Evolutionary conservation across 352 stramenopile genomes (phyloP).

Genomic region (Globisporangium recalcitrans): DNA sequence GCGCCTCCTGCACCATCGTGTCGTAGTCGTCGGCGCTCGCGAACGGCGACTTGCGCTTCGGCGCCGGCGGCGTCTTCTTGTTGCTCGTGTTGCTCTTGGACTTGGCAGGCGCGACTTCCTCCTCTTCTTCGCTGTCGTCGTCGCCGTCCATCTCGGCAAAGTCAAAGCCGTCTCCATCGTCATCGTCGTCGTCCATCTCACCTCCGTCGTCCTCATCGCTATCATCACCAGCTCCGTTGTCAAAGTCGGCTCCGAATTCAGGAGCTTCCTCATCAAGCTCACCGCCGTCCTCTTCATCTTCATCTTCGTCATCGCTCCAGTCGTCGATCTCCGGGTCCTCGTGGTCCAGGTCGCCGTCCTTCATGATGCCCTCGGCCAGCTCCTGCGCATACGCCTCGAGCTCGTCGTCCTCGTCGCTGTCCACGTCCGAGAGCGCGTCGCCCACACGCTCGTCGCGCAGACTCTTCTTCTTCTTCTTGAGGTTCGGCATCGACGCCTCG

Average conservation of each 20-base stretch:
- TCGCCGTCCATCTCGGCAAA: constrained; percentile 28
- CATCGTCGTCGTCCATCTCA: constrained; percentile 17
- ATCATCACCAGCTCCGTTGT: constrained; percentile 34
- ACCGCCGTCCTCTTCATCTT: constrained; percentile 39
- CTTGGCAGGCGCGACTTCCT: constrained; percentile 27
- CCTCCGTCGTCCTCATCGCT: constrained; percentile 36
- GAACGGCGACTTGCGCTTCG: constrained; percentile 70
- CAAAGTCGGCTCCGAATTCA: constrained; percentile 5
- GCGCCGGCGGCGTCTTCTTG: constrained; percentile 40
- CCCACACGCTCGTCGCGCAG: constrained; percentile 28
- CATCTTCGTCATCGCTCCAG: constrained; percentile 55
- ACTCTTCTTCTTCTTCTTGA: constrained; percentile 35
- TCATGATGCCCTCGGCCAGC: constrained; percentile 87
- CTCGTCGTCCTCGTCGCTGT: constrained; percentile 74
- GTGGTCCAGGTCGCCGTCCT: constrained; percentile 70
- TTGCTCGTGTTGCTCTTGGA: constrained; percentile 46
- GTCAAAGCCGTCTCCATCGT: constrained; percentile 27
- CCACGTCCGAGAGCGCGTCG: constrained; percentile 53
- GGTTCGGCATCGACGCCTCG: constrained; percentile 28
- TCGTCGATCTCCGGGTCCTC: constrained; percentile 71
- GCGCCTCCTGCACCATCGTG: constrained; percentile 53
- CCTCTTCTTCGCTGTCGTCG: constrained; percentile 35
- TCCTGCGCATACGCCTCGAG: constrained; percentile 86
- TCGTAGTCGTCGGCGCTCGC: constrained; percentile 77
- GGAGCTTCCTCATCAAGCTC: constrained; percentile 20